These are phyloP conservation scores for Amborella trichopoda DNA, from an alignment of 164 flowering plant genomes.

Conservation along the genomic window DNA sequence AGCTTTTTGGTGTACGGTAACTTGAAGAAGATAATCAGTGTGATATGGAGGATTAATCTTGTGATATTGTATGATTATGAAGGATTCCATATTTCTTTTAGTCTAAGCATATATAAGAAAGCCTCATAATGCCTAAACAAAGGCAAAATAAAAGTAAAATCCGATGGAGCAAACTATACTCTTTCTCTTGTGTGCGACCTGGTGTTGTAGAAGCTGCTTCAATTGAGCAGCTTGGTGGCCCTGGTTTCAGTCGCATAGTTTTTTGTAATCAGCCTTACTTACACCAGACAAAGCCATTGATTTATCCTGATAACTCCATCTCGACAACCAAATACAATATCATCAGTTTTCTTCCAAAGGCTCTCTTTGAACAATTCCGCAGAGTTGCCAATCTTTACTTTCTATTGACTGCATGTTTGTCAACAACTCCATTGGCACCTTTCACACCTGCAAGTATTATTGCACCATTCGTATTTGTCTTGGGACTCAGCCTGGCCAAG, in stretches of 20 bases:
- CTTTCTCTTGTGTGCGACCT: constrained; percentile 33
- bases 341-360: constrained; percentile 43
- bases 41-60: too few species aligned
- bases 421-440: constrained; percentile 63
- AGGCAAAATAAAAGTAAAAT: too few species aligned
- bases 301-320: constrained; percentile 31
- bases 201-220: constrained; percentile 4
- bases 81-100: too few species aligned
- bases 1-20: too few species aligned
- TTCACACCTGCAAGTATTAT: constrained; percentile 83
- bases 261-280: constrained; percentile 40
- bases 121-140: too few species aligned
- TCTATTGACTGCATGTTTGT: constrained; percentile 66
- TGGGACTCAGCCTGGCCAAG: constrained; percentile 93
- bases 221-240: constrained; percentile 24
- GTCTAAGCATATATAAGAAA: too few species aligned
- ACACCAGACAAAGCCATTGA: constrained; percentile 24
- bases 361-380: constrained; percentile 77
- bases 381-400: constrained; percentile 96
- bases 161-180: constrained; percentile 42
- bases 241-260: constrained; percentile 46
- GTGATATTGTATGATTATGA: too few species aligned
- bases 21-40: too few species aligned
- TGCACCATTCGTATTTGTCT: constrained; percentile 84
- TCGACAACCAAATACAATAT: constrained; percentile 50